Base-by-base conservation (phyloP, 2,329 filamentous ascomycete genomes). In the Apiospora phragmitis region DNA sequence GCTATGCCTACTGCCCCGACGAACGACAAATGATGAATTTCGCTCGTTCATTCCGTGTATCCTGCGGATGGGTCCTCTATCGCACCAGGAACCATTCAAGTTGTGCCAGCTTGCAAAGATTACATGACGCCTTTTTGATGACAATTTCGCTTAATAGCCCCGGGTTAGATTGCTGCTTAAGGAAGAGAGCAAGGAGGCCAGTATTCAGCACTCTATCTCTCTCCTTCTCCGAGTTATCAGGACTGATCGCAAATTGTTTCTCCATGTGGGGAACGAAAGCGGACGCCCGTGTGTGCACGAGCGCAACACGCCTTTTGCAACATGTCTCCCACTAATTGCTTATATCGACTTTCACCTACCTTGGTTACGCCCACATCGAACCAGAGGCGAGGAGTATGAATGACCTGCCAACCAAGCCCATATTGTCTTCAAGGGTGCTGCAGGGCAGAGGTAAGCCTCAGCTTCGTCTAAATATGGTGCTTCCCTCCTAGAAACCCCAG, bases 191-290 rank as follows among this genome's bases (percentile, higher is more conserved):
- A 41, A 41, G 55, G 11, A 16, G 16, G 18, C n/a, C 47, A 49
- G 12, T n/a, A 38, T 38, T 62, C 21, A 62, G 55, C 32, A 38
- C 32, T 32, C 41, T 45, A 16, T 45, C 65, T 26, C 9, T 29
- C n/a, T 18, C 14, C 7, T 21, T n/a, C 12, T 32, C 14, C 12
- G 18, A 21, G 26, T 35, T 35, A 12, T 35, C 41, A n/a, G 12
- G 65, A 47, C 26, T 18, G 65, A 67, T 67, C 65, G 65, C 65
- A 47, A 47, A 67, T 24, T 67, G 5, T 32, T 67, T 47, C 65
- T 67, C 18, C 29, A n/a, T 62, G 1, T 38, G 29, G 32, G 32
- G 32, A 32, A 38, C 32, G 5, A 35, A 38, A 62, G 9, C 21
- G 32, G 24, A 55, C 49, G 49, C 49, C 49, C 5, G 49, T 26